These are phyloP conservation scores for Rhynchosporium agropyri DNA, from an alignment of 2,329 filamentous ascomycete species.

Conservation along the genomic window DNA sequence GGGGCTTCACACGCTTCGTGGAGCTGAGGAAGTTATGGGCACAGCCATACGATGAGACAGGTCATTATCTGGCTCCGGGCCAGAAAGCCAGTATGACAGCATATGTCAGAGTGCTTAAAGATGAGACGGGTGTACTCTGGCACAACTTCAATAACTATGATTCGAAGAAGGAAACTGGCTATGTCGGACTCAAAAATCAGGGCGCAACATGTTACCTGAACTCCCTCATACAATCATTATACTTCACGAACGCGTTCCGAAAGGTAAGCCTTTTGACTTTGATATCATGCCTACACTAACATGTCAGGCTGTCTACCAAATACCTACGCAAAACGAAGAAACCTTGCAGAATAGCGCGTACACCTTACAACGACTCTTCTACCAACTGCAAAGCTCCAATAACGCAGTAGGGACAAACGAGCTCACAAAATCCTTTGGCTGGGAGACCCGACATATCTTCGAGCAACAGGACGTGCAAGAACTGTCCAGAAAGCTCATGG, in stretches of 20 bases:
- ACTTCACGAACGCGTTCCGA: conserved; percentile 90
- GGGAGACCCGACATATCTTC: conserved; percentile 97
- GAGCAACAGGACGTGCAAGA: conserved; percentile 99
- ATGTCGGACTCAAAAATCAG: conserved; percentile 95
- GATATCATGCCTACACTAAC: conserved; percentile 23
- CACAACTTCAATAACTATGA: conserved; percentile 94
- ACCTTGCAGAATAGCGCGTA: conserved; percentile 87
- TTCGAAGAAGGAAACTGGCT: conserved; percentile 98
- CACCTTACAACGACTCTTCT: conserved; percentile 90
- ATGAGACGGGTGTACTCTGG: conserved; percentile 87
- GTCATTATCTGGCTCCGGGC: conserved; percentile 74
- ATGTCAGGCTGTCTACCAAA: conserved; percentile 86
- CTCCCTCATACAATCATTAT: conserved; percentile 80
- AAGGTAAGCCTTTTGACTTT: conserved; percentile 61
- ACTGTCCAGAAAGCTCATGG: conserved; percentile 94
- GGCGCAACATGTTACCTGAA: conserved; percentile 91
- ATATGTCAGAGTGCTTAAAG: conserved; percentile 79
- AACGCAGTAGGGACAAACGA: conserved; percentile 87
- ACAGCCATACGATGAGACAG: conserved; percentile 69
- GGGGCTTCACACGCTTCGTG: conserved; percentile 97
- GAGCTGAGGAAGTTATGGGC: conserved; percentile 86
- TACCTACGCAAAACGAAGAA: conserved; percentile 85
- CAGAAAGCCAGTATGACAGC: conserved; percentile 79
- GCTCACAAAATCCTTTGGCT: conserved; percentile 94
- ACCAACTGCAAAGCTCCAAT: conserved; percentile 86